Evolutionary conservation across 2,329 filamentous ascomycete genomes (phyloP).

Genomic region (Arthrinium puccinioides): DNA sequence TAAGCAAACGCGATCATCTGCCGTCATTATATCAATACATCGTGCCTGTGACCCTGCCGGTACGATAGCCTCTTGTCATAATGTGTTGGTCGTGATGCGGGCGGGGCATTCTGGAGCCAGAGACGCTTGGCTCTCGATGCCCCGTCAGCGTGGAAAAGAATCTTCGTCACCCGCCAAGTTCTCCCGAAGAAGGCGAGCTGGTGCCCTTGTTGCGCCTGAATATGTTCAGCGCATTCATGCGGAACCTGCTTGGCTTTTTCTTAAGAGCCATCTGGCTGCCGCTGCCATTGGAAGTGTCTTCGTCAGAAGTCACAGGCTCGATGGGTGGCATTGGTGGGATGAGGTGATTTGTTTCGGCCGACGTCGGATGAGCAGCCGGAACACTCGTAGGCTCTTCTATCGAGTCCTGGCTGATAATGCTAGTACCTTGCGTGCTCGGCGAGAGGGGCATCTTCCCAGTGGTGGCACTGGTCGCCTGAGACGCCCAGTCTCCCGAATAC

Average conservation of each 20-base stretch:
- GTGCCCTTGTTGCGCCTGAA: slow-evolving; percentile 46
- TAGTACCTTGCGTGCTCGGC: slow-evolving; percentile 59
- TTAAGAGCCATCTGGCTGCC: slow-evolving; percentile 42
- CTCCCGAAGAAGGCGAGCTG: slow-evolving; percentile 21
- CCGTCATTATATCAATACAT: no score
- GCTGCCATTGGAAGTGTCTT: slow-evolving; percentile 32
- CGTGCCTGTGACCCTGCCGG: no score
- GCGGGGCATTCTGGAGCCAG: no score
- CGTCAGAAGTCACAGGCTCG: slow-evolving; percentile 24
- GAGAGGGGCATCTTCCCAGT: slow-evolving; percentile 58
- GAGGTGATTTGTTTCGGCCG: slow-evolving; percentile 25
- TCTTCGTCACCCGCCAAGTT: slow-evolving; percentile 3
- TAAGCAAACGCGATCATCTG: no score
- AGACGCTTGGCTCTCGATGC: no score
- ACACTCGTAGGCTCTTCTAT: slow-evolving; percentile 40
- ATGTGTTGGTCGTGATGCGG: no score
- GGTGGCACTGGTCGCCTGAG: slow-evolving; percentile 55
- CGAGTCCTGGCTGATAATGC: slow-evolving; percentile 55
- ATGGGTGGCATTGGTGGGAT: slow-evolving; percentile 15
- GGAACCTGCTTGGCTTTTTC: slow-evolving; percentile 57
- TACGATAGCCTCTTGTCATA: no score
- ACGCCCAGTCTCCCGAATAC: slow-evolving; percentile 52
- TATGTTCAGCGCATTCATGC: slow-evolving; percentile 53
- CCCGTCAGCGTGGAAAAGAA: no score
- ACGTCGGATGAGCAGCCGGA: slow-evolving; percentile 31